phyloP scores from a whole-genome alignment of 2,329 filamentous ascomycete genomes.

The Fusarium nurragi region DNA sequence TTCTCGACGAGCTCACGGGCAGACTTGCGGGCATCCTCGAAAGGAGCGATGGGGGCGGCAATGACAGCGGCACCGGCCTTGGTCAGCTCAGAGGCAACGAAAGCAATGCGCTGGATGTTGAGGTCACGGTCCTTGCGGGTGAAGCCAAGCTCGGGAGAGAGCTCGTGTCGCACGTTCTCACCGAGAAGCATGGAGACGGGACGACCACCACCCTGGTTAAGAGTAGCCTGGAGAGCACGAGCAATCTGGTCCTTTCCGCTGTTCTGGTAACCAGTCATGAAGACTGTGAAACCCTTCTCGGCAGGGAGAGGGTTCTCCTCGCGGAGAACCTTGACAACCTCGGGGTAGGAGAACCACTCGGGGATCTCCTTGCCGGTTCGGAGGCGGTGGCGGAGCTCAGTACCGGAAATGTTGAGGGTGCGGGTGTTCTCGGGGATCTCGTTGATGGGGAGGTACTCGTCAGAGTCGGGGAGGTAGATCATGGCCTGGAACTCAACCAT shows the following conservation, averaged over 20 bases:
- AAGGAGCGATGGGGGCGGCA: conserved; percentile 94
- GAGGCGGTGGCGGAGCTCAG: conserved; percentile 91
- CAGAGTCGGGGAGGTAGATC: conserved; percentile 96
- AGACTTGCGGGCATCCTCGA: conserved; percentile 78
- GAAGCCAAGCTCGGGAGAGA: conserved; percentile 96
- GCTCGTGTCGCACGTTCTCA: conserved; percentile 92
- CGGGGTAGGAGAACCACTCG: conserved; percentile 99
- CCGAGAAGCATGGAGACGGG: conserved; percentile 94
- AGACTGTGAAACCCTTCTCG: conserved; percentile 96
- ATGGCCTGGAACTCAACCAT: conserved; percentile 99
- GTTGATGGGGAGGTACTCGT: conserved; percentile 95
- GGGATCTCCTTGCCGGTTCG: conserved; percentile 94
- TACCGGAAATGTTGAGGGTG: conserved; percentile 87
- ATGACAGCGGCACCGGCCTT: conserved; percentile 94
- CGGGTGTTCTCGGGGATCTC: conserved; percentile 84
- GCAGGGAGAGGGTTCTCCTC: conserved; percentile 94
- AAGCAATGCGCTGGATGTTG: conserved; percentile 96
- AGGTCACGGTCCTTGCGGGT: conserved; percentile 89
- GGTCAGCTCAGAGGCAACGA: conserved; percentile 94
- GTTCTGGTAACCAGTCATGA: conserved; percentile 97
- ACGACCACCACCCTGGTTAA: conserved; percentile 97
- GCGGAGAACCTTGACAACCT: conserved; percentile 94
- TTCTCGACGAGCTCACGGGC: conserved; percentile 89
- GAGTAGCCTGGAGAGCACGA: conserved; percentile 92
- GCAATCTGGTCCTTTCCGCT: conserved; percentile 96